These are phyloP conservation scores for Vaccinium vitisidaea DNA, from an alignment of 148 eudicot genomes.

Conservation along the genomic window DNA sequence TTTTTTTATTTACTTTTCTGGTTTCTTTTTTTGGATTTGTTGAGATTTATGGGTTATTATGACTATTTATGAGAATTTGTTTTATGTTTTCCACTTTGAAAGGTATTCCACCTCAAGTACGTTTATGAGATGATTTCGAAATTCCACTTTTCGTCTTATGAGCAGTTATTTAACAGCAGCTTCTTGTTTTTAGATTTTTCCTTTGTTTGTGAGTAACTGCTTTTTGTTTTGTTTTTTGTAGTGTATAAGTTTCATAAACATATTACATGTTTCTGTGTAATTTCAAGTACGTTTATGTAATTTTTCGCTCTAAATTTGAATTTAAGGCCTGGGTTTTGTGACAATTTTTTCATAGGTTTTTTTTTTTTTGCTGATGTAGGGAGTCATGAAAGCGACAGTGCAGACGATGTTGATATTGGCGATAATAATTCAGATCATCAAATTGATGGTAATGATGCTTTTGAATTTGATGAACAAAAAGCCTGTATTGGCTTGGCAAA, in stretches of 20 bases:
- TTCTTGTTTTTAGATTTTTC: neutral
- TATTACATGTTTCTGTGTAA: neutral
- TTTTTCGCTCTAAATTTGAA: neutral
- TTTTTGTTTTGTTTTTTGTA: neutral
- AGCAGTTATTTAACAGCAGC: too few relatives aligned
- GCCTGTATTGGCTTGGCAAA: neutral
- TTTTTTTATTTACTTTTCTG: too few relatives aligned
- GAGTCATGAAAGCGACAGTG: neutral
- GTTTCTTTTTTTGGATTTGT: too few relatives aligned
- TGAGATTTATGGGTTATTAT: too few relatives aligned
- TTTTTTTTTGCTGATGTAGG: neutral
- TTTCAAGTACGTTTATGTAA: too few relatives aligned
- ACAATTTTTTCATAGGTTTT: neutral
- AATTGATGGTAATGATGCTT: neutral
- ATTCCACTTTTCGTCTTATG: too few relatives aligned
- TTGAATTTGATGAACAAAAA: neutral
- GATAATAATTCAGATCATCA: neutral
- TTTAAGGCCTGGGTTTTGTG: neutral
- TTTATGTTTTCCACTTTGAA: too few relatives aligned
- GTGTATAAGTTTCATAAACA: too few relatives aligned
- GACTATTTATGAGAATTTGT: too few relatives aligned
- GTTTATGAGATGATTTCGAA: too few relatives aligned
- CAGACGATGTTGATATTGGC: neutral
- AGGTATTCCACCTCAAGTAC: too few relatives aligned
- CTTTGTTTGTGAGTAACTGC: neutral